These are phyloP conservation scores for Durotheca rogersii DNA, from an alignment of 495 filamentous ascomycete genomes.

Conservation along the genomic window DNA sequence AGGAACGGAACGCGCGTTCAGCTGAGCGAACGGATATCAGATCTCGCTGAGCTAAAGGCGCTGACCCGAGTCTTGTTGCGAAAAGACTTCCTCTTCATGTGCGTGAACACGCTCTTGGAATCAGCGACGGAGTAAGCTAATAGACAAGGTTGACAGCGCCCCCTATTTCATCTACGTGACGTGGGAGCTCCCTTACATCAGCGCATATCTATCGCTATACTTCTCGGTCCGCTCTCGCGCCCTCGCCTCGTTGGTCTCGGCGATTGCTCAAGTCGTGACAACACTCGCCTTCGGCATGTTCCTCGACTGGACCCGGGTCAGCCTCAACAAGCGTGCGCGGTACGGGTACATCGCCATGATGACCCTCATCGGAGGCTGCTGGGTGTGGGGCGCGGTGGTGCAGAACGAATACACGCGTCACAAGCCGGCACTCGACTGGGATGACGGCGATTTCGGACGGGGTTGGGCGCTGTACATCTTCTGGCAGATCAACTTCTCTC, in stretches of 20 bases:
- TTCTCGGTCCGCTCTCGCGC: slow-evolving; percentile 58
- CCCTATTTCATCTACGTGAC: slow-evolving; percentile 59
- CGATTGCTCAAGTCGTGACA: slow-evolving; percentile 40
- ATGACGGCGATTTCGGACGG: slow-evolving; percentile 22
- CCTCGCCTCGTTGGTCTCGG: slow-evolving; percentile 51
- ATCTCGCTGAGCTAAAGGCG: slow-evolving; percentile 49
- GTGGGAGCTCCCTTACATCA: no score
- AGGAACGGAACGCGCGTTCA: slow-evolving; percentile 46
- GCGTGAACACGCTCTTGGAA: slow-evolving; percentile 56
- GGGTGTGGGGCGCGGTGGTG: slow-evolving; percentile 53
- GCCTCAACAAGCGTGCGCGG: slow-evolving; percentile 43
- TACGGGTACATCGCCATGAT: slow-evolving; percentile 48
- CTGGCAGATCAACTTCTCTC: slow-evolving; percentile 30
- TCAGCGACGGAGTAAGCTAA: no score
- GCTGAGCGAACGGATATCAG: slow-evolving; percentile 42
- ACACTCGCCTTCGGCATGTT: slow-evolving; percentile 45
- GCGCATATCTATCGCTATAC: slow-evolving; percentile 62
- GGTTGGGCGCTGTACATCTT: slow-evolving; percentile 23
- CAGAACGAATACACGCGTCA: slow-evolving; percentile 49
- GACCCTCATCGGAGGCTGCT: slow-evolving; percentile 44
- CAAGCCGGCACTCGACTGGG: slow-evolving; percentile 47
- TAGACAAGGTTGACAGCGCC: no score
- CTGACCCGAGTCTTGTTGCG: slow-evolving; percentile 48
- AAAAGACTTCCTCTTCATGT: slow-evolving; percentile 55
- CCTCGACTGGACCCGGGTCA: slow-evolving; percentile 43